Conservation (phyloP, 2,329 filamentous ascomycete species). For the Ceratocystis destructans region DNA sequence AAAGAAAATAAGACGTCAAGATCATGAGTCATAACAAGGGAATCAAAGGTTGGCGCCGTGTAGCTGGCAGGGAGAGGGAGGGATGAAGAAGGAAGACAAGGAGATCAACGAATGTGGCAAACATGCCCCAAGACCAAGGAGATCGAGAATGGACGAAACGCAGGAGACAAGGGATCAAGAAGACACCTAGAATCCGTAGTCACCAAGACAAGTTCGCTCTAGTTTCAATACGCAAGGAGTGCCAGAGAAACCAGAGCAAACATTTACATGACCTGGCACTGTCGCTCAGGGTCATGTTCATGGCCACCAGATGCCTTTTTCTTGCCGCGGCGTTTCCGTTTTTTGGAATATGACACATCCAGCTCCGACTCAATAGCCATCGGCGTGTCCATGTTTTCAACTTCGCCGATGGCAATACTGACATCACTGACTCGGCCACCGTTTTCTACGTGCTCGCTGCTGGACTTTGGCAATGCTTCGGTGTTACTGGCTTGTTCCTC, state of each 20-base stretch:
- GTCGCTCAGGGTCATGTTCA: constrained; percentile 13
- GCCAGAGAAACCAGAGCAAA: background rate
- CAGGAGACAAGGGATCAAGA: background rate
- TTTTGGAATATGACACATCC: constrained; percentile 8
- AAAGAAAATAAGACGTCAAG: background rate
- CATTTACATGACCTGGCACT: constrained; percentile 15
- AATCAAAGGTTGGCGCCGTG: background rate
- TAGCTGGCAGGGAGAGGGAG: background rate
- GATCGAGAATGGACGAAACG: background rate
- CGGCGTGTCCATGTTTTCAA: background rate
- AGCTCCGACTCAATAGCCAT: background rate
- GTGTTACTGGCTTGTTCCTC: background rate
- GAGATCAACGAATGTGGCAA: background rate
- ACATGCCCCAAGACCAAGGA: background rate
- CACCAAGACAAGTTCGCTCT: background rate
- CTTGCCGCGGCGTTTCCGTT: constrained; percentile 14
- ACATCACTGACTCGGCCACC: background rate
- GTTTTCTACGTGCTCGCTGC: background rate
- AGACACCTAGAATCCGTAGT: background rate
- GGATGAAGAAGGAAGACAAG: background rate
- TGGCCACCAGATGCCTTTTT: constrained; percentile 8
- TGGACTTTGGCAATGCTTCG: background rate
- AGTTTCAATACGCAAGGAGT: too few species aligned
- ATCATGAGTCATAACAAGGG: background rate
- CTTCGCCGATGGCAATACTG: constrained; percentile 2